Evolutionary conservation across 2,329 filamentous ascomycete species (phyloP), one percentile per base, ranked within the genome.

Genomic region (Cladophialophora chaetospira): DNA sequence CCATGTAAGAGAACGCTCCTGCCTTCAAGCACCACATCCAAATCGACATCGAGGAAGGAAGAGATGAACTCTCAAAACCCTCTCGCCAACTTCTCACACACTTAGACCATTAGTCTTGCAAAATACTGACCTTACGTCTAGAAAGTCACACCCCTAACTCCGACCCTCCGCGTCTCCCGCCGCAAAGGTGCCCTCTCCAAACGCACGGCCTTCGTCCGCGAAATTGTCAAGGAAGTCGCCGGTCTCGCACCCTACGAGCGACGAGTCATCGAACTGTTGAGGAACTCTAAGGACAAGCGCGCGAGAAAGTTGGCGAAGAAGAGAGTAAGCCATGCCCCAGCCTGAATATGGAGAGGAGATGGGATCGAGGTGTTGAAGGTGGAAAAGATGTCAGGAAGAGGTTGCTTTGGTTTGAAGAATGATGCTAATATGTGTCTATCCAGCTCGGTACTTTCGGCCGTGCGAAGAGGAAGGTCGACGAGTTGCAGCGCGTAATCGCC

Each of bases 381-480:
- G 15, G 11, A 2, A 6, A 31, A 13, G 44, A 31, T 13, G n/a
- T 3, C 3, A 44, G 26, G 10, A 15, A 9, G 25, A 29, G 3
- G n/a, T 26, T 8, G 15, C 23, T 8, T n/a, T 26, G 10, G 44
- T 65, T 68, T 63, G 26, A 69, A 64, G 44, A 8, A 25, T 51
- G 55, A 49, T 55, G 62, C 21, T 55, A 2, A 49, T 56, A 31
- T 21, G 33, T 56, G 51, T 15, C 55, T 57, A 5, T 23, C 65
- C 66, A 94, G 88, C 92, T 99, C 83, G 94, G 94, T 77, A 97
- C 94, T 71, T 97, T 97, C 80, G 89, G 90, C 75, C 93, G 94
- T 79, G 93, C 93, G 75, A 99, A 99, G 93, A 88, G 85, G 78
- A 99, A 99, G 93, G 94, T 99, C 70, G 94, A 99, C 77, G 93